Base-by-base conservation (phyloP, 176 grass and related monocot genomes). In the Alloteropsis semialata region DNA sequence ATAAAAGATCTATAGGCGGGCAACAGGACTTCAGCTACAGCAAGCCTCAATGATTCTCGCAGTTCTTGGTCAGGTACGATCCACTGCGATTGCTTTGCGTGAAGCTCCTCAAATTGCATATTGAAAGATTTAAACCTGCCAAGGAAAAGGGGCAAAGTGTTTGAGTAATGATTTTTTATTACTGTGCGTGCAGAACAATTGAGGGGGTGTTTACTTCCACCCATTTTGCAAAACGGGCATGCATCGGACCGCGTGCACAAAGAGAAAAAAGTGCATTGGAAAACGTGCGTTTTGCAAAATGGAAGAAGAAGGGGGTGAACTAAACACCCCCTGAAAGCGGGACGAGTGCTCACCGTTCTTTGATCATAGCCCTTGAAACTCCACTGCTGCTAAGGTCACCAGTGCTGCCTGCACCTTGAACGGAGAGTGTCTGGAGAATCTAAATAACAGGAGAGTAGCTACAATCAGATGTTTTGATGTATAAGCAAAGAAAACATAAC, bases 41-140 rank as follows among this genome's bases (percentile, higher is more conserved):
- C 91, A 87, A 98, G 96, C 74, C 96, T 93, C 60, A 98, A 88
- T 22, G 90, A 98, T 84, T 98, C 96, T 64, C 93, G 84, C 48
- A 98, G 79, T 76, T 98, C 96, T 42, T 88, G 91, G 65, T 98
- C 96, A 51, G 93, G 93, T 88, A 98, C 89, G 4, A 84, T 90
- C 96, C 96, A 98, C 66, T 93, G 92, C 16, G 92, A 98, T 79
- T 98, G 96, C 68, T 95, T 95, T 6, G 79, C 76, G 3, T 92
- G 92, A 43, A 98, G 86, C 61, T 98, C 96, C 88, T 98, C 96
- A 37, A 98, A 98, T 69, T 95, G 96, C 37, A 84, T 74, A 58
- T 95, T 98, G 86, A 98, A 98, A 49, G 88, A 87, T 74, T 98
- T 95, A 58, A 98, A 98, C 84, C 96, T 98, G 79, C 42, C 38